Conservation (phyloP, 2,329 filamentous ascomycete genomes). For the Colletotrichum gigasporum region DNA sequence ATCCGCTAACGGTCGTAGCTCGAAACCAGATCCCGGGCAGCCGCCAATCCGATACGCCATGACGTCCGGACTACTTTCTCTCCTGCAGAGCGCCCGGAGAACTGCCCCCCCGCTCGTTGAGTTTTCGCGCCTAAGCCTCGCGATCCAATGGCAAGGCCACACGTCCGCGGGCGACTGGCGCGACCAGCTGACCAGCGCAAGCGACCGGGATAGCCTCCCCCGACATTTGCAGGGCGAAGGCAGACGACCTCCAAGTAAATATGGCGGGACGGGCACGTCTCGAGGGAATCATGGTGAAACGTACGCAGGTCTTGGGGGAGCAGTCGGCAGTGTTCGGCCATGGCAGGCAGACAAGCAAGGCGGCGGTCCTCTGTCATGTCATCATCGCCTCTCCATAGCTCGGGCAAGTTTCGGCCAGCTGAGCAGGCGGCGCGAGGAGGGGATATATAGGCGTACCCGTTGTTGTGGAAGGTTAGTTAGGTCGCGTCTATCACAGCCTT, state of each 20-base stretch:
- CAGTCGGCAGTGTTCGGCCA: too few relatives aligned
- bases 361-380: background rate
- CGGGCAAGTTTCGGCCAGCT: background rate
- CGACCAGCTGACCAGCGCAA: background rate
- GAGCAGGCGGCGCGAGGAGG: background rate
- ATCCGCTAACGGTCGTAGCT: too few relatives aligned
- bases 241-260: background rate
- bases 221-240: background rate
- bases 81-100: background rate
- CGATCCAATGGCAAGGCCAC: constrained; percentile 13
- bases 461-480: background rate
- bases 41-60: too few relatives aligned
- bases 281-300: too few relatives aligned
- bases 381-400: background rate
- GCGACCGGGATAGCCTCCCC: too few relatives aligned
- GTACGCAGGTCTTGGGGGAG: too few relatives aligned
- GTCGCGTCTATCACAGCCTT: too few relatives aligned
- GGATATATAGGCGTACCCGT: background rate
- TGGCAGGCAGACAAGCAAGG: background rate
- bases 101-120: background rate
- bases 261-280: background rate
- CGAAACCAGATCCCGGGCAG: too few relatives aligned
- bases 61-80: background rate
- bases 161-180: background rate
- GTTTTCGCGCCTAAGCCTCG: background rate